These are phyloP conservation scores for Colletotrichum tabaci DNA, from an alignment of 2,329 filamentous ascomycete genomes.

Conservation along the genomic window DNA sequence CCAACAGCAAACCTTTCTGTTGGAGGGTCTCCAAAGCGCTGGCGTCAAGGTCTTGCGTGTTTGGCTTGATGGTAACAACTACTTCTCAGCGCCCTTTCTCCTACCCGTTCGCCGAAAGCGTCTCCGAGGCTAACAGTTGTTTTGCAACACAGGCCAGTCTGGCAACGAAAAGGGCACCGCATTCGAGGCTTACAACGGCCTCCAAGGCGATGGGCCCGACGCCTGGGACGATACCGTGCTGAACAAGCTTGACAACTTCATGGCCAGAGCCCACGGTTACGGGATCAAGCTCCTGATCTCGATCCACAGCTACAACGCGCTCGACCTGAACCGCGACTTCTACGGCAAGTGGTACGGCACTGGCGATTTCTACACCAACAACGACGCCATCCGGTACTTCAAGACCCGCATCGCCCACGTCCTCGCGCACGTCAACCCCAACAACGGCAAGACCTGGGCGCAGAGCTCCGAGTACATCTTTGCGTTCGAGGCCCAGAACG, in stretches of 20 bases:
- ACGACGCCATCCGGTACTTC: slow-evolving; percentile 35
- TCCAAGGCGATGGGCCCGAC: slow-evolving; percentile 31
- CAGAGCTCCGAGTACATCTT: slow-evolving; percentile 46
- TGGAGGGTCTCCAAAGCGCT: slow-evolving; percentile 43
- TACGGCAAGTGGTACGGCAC: slow-evolving; percentile 42
- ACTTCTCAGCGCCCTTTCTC: not conserved
- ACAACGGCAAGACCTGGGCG: slow-evolving; percentile 42
- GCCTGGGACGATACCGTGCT: slow-evolving; percentile 42
- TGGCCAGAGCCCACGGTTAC: slow-evolving; percentile 37
- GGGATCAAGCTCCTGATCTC: slow-evolving; percentile 43
- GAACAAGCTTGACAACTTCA: slow-evolving; percentile 39
- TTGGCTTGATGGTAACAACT: not conserved
- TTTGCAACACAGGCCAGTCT: slow-evolving; percentile 2
- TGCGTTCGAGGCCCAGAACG: slow-evolving; percentile 46
- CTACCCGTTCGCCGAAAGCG: no score
- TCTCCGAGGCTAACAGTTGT: no score
- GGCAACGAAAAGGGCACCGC: slow-evolving; percentile 8
- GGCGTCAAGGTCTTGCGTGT: not conserved
- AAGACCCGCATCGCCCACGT: slow-evolving; percentile 38
- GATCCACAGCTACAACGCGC: slow-evolving; percentile 42
- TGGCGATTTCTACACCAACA: slow-evolving; percentile 38
- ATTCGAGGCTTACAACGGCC: slow-evolving; percentile 1
- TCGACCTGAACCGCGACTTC: slow-evolving; percentile 28
- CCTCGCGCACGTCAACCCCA: slow-evolving; percentile 35
- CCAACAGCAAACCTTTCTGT: slow-evolving; percentile 42